Evolutionary conservation across 2,329 filamentous ascomycete genomes (phyloP), one percentile per base, ranked within the genome.

Genomic region (Fusarium devonianum): DNA sequence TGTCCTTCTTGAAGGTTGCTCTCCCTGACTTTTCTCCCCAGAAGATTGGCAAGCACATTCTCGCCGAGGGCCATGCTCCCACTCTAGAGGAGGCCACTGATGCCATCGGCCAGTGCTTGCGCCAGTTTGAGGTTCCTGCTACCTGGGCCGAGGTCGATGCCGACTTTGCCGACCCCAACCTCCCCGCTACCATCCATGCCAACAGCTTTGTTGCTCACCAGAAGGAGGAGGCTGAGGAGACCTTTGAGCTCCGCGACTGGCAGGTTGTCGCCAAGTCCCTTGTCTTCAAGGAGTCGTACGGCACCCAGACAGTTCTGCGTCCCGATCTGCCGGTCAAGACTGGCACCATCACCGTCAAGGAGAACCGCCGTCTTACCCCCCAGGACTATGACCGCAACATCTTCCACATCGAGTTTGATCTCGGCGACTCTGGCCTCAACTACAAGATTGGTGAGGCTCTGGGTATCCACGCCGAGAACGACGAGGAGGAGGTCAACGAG

Each of bases 331-430:
- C 88, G 8, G 85, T 90, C 67, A 92, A 93, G 82, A 97, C 93
- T 2, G 87, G 83, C 66, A 90, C 91, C 30, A 88, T 97, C 43
- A 88, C 86, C 44, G 92, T 99, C 73, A 91, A 95, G 78, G 94
- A 97, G 78, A 97, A 96, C 77, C 90, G 94, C 55, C 86, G 94
- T 58, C 83, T 99, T 45, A 99, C 94, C 0, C 94, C 94, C 3
- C 67, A 75, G 17, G 88, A 86, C 22, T 99, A 99, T 70, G 92
- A 97, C 73, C 91, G 94, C 64, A 97, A 99, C 81, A 97, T 99
- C 74, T 99, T 99, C 87, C 94, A 99, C 77, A 97, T 99, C 56
- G 94, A 99, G 75, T 99, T 99, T 67, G 94, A 97, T 69, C 84
- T 99, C 17, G 93, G 93, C 53, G 76, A 87, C 66, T 96, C 93